These are phyloP conservation scores for Candida quercuum DNA, from an alignment of 805 yeast species.

Conservation along the genomic window DNA sequence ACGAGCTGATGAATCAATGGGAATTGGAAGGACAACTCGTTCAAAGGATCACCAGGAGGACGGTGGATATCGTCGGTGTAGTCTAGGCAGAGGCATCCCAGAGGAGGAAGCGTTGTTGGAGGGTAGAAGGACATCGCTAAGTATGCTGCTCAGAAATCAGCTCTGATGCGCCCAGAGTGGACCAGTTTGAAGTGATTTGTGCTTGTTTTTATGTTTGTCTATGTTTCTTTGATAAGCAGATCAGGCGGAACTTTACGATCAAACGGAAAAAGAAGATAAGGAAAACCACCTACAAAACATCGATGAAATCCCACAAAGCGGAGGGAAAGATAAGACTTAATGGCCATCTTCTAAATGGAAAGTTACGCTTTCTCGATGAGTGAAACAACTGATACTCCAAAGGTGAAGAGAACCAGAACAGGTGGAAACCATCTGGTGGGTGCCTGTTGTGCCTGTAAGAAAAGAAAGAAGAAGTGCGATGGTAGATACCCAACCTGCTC, in stretches of 20 bases:
- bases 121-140: constrained; percentile 21
- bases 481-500: constrained; percentile 44
- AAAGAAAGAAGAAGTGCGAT: constrained; percentile 45
- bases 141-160: no score
- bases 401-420: constrained; percentile 1
- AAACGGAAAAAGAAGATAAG: no score
- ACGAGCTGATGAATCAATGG: constrained; percentile 24
- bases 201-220: no score
- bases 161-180: no score
- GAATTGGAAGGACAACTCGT: constrained; percentile 20
- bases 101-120: constrained; percentile 18
- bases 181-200: no score
- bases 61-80: constrained; percentile 29
- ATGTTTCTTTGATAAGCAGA: no score
- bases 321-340: no score
- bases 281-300: no score
- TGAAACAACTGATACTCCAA: background rate
- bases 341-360: no score
- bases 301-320: no score
- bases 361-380: no score
- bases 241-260: no score
- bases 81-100: constrained; percentile 24
- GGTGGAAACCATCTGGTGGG: constrained; percentile 32
- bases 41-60: constrained; percentile 29
- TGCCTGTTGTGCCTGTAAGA: constrained; percentile 47